Conservation (phyloP, 176 grass and related monocot species). For the Juncus effusus region DNA sequence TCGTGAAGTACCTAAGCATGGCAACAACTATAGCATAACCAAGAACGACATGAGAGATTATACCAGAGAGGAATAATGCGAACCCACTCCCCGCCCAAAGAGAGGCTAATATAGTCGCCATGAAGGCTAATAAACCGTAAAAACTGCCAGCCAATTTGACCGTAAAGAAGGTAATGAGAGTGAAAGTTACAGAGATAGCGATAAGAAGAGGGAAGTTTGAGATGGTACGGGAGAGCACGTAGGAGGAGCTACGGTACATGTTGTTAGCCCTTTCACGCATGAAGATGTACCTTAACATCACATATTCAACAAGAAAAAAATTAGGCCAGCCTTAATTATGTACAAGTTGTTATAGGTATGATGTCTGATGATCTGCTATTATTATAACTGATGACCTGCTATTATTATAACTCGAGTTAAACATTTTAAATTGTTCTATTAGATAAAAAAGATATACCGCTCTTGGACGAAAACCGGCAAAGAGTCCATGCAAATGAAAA, state of each 20-base stretch:
- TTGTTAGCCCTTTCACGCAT: slow-evolving; percentile 77
- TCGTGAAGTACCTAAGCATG: slow-evolving; percentile 55
- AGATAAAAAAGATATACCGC: slow-evolving; percentile 10
- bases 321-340: too few relatives aligned
- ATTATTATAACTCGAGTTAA: too few relatives aligned
- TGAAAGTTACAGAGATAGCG: slow-evolving; percentile 63
- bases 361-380: too few relatives aligned
- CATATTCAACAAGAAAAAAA: too few relatives aligned
- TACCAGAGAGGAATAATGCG: slow-evolving; percentile 68
- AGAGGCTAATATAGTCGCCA: slow-evolving; percentile 52
- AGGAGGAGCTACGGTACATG: slow-evolving; percentile 73
- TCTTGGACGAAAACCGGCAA: slow-evolving; percentile 81
- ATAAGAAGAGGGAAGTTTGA: slow-evolving; percentile 61
- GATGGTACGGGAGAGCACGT: slow-evolving; percentile 65
- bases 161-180: slow-evolving; percentile 60
- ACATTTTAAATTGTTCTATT: too few relatives aligned
- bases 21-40: slow-evolving; percentile 71
- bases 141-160: slow-evolving; percentile 45
- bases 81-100: slow-evolving; percentile 75
- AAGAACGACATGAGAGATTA: slow-evolving; percentile 68
- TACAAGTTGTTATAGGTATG: too few relatives aligned
- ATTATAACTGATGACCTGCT: too few relatives aligned
- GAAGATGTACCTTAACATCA: slow-evolving; percentile 48
- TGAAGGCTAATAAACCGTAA: slow-evolving; percentile 53
- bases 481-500: slow-evolving; percentile 78